Evolutionary conservation across 2,329 filamentous ascomycete species (phyloP), one percentile per base, ranked within the genome.

Genomic region (Aschersonia sp.): DNA sequence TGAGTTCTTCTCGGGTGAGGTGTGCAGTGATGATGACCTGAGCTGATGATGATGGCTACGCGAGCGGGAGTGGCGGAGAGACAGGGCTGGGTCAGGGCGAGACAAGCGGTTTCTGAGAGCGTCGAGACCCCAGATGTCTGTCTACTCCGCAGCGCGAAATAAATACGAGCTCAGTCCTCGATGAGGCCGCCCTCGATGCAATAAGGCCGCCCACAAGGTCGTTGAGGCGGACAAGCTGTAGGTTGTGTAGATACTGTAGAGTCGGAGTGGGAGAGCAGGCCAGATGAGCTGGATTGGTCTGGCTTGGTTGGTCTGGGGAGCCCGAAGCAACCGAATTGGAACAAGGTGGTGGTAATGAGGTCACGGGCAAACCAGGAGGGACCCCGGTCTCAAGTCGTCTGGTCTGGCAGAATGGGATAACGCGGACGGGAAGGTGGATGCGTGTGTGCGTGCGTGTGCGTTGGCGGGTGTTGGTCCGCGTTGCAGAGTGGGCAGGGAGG

Each of bases 341-440:
- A 9, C 7, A 38, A 38, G 45, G 48, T 50, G 44, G 50, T 40
- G 31, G 51, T 56, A 54, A 56, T 55, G 55, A 56, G 56, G 55
- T 58, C 56, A 58, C 56, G 54, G 53, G 53, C 46, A 48, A 46
- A 43, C 50, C 49, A 50, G 50, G 51, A 49, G 48, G 44, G 44
- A 4, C 12, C 12, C 7, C 7, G 12, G 20, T 20, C 20, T 20
- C 20, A 20, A 20, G 20, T 20, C 20, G 20, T 20, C 20, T 38
- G 42, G 38, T 42, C 42, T 47, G 43, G 43, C 9, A 40, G 38
- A 44, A 32, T 31, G 9, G 20, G 40, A 42, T 6, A 9, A 42
- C 9, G 6, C 40, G n/a, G 9, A 42, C 10, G 35, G 7, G 35
- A 38, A 38, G 7, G 35, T 38, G 35, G 7, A 9, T 38, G 35